phyloP scores from a whole-genome alignment of 75 land plant genomes.

The Sequoiadendron giganteum region DNA sequence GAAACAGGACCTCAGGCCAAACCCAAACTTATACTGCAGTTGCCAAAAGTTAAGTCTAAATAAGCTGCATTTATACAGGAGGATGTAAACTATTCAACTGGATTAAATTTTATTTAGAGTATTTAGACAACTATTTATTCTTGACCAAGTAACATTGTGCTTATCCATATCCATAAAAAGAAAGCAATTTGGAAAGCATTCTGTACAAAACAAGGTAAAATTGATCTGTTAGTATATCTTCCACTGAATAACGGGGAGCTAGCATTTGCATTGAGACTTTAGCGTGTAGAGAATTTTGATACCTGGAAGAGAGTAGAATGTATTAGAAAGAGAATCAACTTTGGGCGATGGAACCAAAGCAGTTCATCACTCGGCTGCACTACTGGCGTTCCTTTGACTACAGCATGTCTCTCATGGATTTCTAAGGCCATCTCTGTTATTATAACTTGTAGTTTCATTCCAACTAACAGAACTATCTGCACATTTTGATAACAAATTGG shows the following conservation, averaged over 20 bases:
- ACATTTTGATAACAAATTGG: neutral
- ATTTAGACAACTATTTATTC: neutral
- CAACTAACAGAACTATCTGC: conserved; percentile 68
- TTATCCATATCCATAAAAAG: conserved; percentile 43
- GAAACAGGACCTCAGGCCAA: conserved; percentile 45
- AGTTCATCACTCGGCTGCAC: conserved; percentile 32
- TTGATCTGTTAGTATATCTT: neutral
- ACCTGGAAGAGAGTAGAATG: conserved; percentile 73
- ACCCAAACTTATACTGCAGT: conserved; percentile 36
- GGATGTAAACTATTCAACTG: neutral
- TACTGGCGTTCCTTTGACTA: conserved; percentile 45
- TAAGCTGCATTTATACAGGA: neutral
- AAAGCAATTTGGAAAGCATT: conserved; percentile 41
- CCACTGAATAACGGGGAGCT: neutral
- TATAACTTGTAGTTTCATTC: conserved; percentile 77
- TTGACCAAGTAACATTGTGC: conserved; percentile 2
- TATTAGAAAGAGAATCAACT: conserved; percentile 36
- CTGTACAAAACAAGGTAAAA: conserved; percentile 12
- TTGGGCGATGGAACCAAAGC: conserved; percentile 55
- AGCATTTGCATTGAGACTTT: neutral
- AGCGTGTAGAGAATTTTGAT: neutral
- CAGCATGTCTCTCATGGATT: conserved; percentile 37
- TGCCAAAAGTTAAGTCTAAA: neutral
- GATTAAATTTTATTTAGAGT: neutral
- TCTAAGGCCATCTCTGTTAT: conserved; percentile 56